Conservation (phyloP, 257 asterid genomes). For the Lantana camara region DNA sequence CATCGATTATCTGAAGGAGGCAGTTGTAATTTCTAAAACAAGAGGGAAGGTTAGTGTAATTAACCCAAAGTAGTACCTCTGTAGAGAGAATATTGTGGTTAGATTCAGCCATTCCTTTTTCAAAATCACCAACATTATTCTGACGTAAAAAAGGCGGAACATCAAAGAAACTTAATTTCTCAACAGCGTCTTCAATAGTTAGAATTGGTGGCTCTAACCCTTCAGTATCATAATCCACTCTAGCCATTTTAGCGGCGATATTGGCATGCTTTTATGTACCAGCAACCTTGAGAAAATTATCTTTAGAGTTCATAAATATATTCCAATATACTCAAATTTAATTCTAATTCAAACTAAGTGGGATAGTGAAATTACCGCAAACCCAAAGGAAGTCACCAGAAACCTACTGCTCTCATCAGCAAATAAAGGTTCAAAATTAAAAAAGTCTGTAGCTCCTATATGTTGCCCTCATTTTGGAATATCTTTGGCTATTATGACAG, state of each 20-base stretch:
- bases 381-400: conserved; percentile 64
- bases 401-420: conserved; percentile 50
- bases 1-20: too few relatives aligned
- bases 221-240: conserved; percentile 49
- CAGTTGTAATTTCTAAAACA: too few relatives aligned
- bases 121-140: conserved; percentile 56
- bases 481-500: conserved; percentile 55
- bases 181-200: conserved; percentile 75
- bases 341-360: not conserved
- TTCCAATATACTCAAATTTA: not conserved
- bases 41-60: not conserved
- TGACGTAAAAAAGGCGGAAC: conserved; percentile 47
- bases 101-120: conserved; percentile 77
- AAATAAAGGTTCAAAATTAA: conserved; percentile 57
- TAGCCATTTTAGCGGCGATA: conserved; percentile 53
- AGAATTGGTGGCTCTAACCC: conserved; percentile 61
- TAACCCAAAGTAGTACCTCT: conserved; percentile 41
- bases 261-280: conserved; percentile 62
- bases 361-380: conserved; percentile 48
- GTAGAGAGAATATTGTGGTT: conserved; percentile 60
- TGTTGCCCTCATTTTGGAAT: conserved; percentile 64
- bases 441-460: conserved; percentile 37
- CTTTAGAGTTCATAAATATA: not conserved
- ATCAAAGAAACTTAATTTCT: conserved; percentile 56
- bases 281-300: conserved; percentile 50